Percentiles rank a stretch among this genome's conserved stretches.
phyloP scores from a whole-genome alignment of 352 stramenopile species.

The Pythium plurisporium region DNA sequence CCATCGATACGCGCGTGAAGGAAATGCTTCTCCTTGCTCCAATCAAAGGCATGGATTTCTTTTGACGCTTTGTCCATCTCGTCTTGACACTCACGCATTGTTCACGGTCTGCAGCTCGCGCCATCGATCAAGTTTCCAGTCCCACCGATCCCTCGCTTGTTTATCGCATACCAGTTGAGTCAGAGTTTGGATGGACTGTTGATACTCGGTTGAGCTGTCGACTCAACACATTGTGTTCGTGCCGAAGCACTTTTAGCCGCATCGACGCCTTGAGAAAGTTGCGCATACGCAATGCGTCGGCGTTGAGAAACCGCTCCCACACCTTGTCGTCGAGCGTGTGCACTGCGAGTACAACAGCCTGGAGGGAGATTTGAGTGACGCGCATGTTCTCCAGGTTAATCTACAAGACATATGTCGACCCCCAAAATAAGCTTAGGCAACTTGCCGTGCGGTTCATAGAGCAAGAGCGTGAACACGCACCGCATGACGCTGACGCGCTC shows the following conservation, averaged over 20 bases:
- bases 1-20: slow-evolving; percentile 2
- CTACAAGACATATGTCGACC: too few species aligned
- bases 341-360: neutral
- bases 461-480: too few species aligned
- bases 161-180: too few species aligned
- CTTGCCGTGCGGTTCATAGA: too few species aligned
- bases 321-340: neutral
- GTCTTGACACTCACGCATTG: neutral
- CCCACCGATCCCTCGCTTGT: too few species aligned
- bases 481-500: too few species aligned
- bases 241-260: neutral
- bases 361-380: neutral
- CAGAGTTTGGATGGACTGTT: neutral
- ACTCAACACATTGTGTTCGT: neutral
- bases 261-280: neutral
- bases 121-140: too few species aligned
- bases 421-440: too few species aligned
- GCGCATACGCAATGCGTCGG: neutral
- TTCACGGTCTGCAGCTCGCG: neutral
- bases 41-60: neutral
- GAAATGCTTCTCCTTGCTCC: neutral
- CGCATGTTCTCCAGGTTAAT: neutral
- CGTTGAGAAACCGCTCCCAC: slow-evolving; percentile 5
- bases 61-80: neutral
- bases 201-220: neutral